These are phyloP conservation scores for Starmerella roubikii DNA, from an alignment of 805 yeast species.

Conservation along the genomic window DNA sequence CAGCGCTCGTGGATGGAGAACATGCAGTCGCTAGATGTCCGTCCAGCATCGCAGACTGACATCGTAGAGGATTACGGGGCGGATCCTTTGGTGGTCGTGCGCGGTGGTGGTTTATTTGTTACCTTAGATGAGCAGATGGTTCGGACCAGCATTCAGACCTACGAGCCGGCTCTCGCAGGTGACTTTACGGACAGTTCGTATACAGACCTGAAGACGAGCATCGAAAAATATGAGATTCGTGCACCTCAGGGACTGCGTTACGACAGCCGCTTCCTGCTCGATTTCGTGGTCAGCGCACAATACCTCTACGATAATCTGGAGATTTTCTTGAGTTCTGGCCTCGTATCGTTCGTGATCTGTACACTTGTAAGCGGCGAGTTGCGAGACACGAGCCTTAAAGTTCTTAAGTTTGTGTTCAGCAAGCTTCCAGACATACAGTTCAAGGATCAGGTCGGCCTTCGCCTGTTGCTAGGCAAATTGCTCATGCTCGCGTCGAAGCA, in stretches of 20 bases:
- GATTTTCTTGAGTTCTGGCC: conserved; percentile 28
- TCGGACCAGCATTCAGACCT: conserved; percentile 13
- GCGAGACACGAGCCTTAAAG: conserved; percentile 2
- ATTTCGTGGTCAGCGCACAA: conserved; percentile 28
- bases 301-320: conserved; percentile 27
- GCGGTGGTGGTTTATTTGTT: conserved; percentile 9
- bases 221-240: neutral
- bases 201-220: neutral
- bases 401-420: conserved; percentile 4
- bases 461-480: conserved; percentile 16
- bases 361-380: conserved; percentile 1
- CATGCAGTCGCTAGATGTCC: conserved; percentile 54
- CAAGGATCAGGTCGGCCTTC: conserved; percentile 18
- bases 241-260: conserved; percentile 21
- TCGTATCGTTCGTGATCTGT: conserved; percentile 14
- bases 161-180: conserved; percentile 19
- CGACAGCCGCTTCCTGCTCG: conserved; percentile 58
- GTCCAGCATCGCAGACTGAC: conserved; percentile 19
- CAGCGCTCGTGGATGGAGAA: conserved; percentile 51
- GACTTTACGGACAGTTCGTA: neutral
- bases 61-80: conserved; percentile 31
- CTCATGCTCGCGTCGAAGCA: conserved; percentile 1
- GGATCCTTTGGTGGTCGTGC: conserved; percentile 13
- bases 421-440: conserved; percentile 10
- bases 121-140: conserved; percentile 19